These are phyloP conservation scores for Solanum phureja DNA, from an alignment of 257 asterid genomes.

Conservation along the genomic window DNA sequence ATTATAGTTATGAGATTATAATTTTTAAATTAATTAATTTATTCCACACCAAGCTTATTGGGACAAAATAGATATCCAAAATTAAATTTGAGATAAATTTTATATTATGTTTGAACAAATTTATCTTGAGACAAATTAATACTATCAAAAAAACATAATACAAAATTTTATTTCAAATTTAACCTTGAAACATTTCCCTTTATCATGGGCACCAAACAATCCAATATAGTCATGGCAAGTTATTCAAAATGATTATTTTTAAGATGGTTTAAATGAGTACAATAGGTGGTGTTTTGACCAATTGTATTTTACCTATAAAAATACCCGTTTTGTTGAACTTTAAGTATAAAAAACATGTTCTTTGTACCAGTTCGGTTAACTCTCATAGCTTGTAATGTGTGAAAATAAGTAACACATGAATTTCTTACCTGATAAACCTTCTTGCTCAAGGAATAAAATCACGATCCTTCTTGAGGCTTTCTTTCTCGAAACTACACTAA, in stretches of 20 bases:
- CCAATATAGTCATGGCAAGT: neutral
- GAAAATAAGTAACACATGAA: neutral
- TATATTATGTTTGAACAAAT: no score
- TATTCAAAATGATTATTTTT: no score
- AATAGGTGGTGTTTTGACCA: neutral
- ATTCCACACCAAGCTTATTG: neutral
- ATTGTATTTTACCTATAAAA: neutral
- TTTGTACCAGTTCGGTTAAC: neutral
- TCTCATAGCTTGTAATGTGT: neutral
- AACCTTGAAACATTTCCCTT: neutral
- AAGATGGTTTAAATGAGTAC: no score
- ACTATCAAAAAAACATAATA: neutral
- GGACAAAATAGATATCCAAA: neutral
- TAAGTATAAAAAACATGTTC: no score
- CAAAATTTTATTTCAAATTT: neutral
- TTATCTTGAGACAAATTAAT: no score
- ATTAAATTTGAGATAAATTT: neutral
- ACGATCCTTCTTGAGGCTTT: neutral
- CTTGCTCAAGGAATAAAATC: neutral
- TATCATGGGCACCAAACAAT: neutral
- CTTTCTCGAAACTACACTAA: neutral
- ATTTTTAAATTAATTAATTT: no score
- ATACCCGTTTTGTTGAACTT: no score
- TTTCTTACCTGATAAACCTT: neutral
- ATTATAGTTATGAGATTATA: no score